Percentiles rank a stretch among this genome's conserved stretches.
These are phyloP conservation scores for Oldenlandia corymbosa DNA, from an alignment of 257 asterid species.

Conservation along the genomic window DNA sequence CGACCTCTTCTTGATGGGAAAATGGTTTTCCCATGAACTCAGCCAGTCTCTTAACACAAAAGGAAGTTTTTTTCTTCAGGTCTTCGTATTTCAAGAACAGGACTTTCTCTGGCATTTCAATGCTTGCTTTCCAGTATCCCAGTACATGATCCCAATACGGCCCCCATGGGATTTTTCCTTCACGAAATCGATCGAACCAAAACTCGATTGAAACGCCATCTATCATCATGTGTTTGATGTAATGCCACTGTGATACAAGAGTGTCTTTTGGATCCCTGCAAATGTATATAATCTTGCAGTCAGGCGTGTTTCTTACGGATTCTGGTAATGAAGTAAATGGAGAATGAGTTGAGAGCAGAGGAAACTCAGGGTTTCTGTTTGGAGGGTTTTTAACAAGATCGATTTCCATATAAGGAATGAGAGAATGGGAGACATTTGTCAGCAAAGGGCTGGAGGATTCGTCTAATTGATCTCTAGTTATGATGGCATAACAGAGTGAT, in stretches of 20 bases:
- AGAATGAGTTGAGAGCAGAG: constrained; percentile 24
- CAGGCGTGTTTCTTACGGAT: constrained; percentile 10
- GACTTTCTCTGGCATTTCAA: constrained; percentile 13
- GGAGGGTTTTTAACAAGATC: constrained; percentile 12
- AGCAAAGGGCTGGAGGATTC: constrained; percentile 10
- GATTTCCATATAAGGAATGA: constrained; percentile 27
- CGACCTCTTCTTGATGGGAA: neutral
- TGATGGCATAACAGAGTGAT: constrained; percentile 23
- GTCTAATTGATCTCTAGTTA: constrained; percentile 8
- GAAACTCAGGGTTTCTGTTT: neutral
- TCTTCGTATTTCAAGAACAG: neutral
- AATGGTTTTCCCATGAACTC: neutral
- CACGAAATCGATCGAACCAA: neutral
- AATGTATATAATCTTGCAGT: neutral
- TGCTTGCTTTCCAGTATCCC: constrained; percentile 26
- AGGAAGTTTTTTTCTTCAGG: neutral
- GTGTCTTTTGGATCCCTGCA: neutral
- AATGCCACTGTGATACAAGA: neutral
- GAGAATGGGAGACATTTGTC: constrained; percentile 17
- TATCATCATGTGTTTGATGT: neutral
- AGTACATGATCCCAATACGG: constrained; percentile 27
- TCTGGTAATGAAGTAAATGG: constrained; percentile 21
- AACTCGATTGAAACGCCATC: neutral
- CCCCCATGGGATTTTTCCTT: constrained; percentile 20
- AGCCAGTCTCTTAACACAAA: neutral